Evolutionary conservation across 2,329 filamentous ascomycete species (phyloP).

Genomic region (Scytalidium lignicola): DNA sequence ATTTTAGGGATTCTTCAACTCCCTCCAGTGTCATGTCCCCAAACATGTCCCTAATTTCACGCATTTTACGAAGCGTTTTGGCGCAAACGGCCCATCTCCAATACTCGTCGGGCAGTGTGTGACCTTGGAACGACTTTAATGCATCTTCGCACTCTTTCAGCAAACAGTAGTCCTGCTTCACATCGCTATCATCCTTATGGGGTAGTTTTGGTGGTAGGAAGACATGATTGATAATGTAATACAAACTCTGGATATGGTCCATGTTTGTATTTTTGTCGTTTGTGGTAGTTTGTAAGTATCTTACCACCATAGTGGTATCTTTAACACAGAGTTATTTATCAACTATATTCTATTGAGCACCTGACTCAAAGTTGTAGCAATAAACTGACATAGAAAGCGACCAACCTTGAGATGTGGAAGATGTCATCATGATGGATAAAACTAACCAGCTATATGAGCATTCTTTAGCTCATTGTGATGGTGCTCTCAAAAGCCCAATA

Average conservation of each 20-base stretch:
- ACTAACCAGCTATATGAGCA: too few species aligned
- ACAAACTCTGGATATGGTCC: slow-evolving; percentile 3
- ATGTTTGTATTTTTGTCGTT: too few species aligned
- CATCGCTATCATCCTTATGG: slow-evolving; percentile 28
- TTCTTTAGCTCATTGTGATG: too few species aligned
- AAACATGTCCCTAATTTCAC: slow-evolving; percentile 1
- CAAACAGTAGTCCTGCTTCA: neutral
- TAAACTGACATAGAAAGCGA: too few species aligned
- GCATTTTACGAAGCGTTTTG: slow-evolving; percentile 9
- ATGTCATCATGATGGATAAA: too few species aligned
- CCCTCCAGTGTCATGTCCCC: slow-evolving; percentile 4
- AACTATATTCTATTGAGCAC: too few species aligned
- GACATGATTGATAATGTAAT: slow-evolving; percentile 38
- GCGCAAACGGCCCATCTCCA: slow-evolving; percentile 1
- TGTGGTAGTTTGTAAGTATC: too few species aligned
- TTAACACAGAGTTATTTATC: too few species aligned
- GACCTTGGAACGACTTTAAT: slow-evolving; percentile 4
- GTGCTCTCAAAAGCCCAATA: too few species aligned
- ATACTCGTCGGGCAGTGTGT: neutral
- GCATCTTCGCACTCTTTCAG: slow-evolving; percentile 2
- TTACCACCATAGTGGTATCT: too few species aligned
- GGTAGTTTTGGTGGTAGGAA: slow-evolving; percentile 43
- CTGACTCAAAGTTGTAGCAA: too few species aligned
- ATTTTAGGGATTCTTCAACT: slow-evolving; percentile 3
- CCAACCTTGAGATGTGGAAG: too few species aligned